A percentile compares a stretch with the other conserved stretches of the same genome.
phyloP scores from a whole-genome alignment of 768 basidiomycete genomes.

The Phanerodontia chrysosporium region DNA sequence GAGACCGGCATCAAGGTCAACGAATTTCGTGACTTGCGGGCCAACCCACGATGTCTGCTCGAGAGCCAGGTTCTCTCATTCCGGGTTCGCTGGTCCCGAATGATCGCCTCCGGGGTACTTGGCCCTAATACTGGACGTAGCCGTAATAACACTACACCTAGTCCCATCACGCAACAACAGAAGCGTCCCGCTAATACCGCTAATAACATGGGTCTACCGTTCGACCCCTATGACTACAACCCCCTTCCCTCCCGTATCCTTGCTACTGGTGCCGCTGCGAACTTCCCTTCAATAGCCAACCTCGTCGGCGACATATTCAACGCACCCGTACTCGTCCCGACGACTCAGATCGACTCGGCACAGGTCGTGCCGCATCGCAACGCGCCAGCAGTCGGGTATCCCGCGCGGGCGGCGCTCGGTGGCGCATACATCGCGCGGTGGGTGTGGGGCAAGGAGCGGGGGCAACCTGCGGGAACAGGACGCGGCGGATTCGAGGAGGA shows the following conservation, averaged over 20 bases:
- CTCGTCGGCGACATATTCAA: slow-evolving; percentile 82
- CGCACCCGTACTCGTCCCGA: slow-evolving; percentile 71
- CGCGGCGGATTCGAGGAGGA: slow-evolving; percentile 77
- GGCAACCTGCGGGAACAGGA: slow-evolving; percentile 32
- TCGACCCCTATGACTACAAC: slow-evolving; percentile 74
- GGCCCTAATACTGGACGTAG: slow-evolving; percentile 37
- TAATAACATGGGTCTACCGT: slow-evolving; percentile 58
- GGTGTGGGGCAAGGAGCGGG: slow-evolving; percentile 74
- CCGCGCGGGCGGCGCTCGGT: slow-evolving; percentile 66
- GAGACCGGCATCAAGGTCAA: slow-evolving; percentile 85
- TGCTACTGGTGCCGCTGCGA: slow-evolving; percentile 75
- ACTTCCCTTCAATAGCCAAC: slow-evolving; percentile 79
- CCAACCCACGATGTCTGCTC: slow-evolving; percentile 82
- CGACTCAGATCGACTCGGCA: slow-evolving; percentile 73
- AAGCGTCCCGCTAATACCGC: slow-evolving; percentile 18
- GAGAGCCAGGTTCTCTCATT: slow-evolving; percentile 80
- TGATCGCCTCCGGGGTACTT: slow-evolving; percentile 65
- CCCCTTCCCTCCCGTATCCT: slow-evolving; percentile 64
- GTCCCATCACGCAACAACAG: slow-evolving; percentile 16
- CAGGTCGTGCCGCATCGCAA: slow-evolving; percentile 69
- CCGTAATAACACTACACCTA: slow-evolving; percentile 24
- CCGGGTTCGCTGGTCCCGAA: slow-evolving; percentile 76
- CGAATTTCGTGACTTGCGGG: slow-evolving; percentile 84
- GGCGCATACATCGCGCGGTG: slow-evolving; percentile 79
- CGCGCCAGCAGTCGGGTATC: slow-evolving; percentile 65